Base-by-base conservation (phyloP, 2,329 filamentous ascomycete genomes). In the Hymenoscyphus fructigenus region DNA sequence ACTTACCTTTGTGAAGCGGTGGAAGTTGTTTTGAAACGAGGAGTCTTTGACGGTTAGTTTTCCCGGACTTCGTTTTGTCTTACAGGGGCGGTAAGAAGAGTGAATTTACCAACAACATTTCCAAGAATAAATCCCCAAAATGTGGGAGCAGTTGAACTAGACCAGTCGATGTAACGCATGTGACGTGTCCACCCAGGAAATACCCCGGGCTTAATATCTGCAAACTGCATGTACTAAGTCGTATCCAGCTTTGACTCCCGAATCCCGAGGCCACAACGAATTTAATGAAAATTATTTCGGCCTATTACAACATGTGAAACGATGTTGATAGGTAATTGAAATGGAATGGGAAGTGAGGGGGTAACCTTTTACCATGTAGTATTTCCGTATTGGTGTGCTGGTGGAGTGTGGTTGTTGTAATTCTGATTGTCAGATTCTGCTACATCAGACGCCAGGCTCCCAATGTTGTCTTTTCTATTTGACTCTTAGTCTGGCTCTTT, bases 181-280 rank as follows among this genome's bases (percentile, higher is more conserved):
- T 53, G 47, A 53, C 47, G 47, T 53, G 47, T 53, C 47, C 20
- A 26, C 14, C 7, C 10, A 53, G 47, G 47, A 53, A 26, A 10
- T 53, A 23, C 47, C 47, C 47, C 20, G 12, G 47, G 47, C 47
- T 53, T 23, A 53, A 23, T 53, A 53, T 53, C 47, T 53, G 47
- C 47, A 26, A 5, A 23, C 47, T 53, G 47, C 47, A 23, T 26
- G 47, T 53, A 23, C 20, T 53, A 53, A 26, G 20, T 53, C 20
- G 9, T 10, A 53, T 53, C 47, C 20, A 53, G 20, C 47, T 23
- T 14, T 23, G 23, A 53, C 47, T 53, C 47, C n/a, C 15, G n/a
- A 44, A 44, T 44, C 41, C 41, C n/a, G 20, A 53, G 23, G 47
- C 47, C 47, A 53, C 47, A 23, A 53, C 4, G 23, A 14, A 53